A percentile compares a stretch with the other conserved stretches of the same genome.
Evolutionary conservation across 495 filamentous ascomycete species (phyloP).

Genomic region (Talaromyces proteolyticus): DNA sequence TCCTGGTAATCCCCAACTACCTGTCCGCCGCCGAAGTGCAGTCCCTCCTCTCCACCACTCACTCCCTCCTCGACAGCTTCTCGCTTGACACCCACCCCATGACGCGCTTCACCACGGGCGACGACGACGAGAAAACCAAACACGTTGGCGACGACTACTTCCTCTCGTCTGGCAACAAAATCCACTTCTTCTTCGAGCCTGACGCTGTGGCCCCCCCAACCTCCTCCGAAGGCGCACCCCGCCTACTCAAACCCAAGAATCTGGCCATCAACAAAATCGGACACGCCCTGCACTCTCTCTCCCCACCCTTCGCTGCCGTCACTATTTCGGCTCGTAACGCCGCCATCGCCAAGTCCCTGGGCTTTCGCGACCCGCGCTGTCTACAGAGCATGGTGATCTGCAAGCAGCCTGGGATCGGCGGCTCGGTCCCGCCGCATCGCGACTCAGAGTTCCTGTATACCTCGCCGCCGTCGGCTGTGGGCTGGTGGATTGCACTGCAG

Average conservation of each 20-base stretch:
- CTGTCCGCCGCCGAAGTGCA: constrained; percentile 58
- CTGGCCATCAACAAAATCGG: constrained; percentile 95
- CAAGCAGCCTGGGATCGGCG: constrained; percentile 96
- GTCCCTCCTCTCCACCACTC: constrained; percentile 67
- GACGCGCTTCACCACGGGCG: constrained; percentile 85
- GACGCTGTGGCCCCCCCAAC: constrained; percentile 46
- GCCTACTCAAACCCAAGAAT: constrained; percentile 67
- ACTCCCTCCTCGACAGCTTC: constrained; percentile 68
- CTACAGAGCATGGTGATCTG: constrained; percentile 97
- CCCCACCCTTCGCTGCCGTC: constrained; percentile 60
- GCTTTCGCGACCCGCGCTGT: constrained; percentile 66
- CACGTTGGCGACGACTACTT: constrained; percentile 98
- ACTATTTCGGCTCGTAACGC: constrained; percentile 50
- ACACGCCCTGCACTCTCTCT: constrained; percentile 76
- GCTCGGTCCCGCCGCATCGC: constrained; percentile 79
- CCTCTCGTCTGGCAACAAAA: constrained; percentile 77
- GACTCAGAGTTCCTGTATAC: constrained; percentile 93
- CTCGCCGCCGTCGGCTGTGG: constrained; percentile 80
- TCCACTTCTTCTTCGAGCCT: constrained; percentile 97
- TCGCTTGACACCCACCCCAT: constrained; percentile 76
- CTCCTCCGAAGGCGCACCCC: constrained; percentile 17
- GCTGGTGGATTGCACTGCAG: constrained; percentile 94
- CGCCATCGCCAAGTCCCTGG: constrained; percentile 62
- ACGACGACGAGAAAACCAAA: constrained; percentile 35
- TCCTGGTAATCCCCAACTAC: constrained; percentile 79